Base-by-base conservation (phyloP, 148 eudicot species). In the Fallopia convolvulus region DNA sequence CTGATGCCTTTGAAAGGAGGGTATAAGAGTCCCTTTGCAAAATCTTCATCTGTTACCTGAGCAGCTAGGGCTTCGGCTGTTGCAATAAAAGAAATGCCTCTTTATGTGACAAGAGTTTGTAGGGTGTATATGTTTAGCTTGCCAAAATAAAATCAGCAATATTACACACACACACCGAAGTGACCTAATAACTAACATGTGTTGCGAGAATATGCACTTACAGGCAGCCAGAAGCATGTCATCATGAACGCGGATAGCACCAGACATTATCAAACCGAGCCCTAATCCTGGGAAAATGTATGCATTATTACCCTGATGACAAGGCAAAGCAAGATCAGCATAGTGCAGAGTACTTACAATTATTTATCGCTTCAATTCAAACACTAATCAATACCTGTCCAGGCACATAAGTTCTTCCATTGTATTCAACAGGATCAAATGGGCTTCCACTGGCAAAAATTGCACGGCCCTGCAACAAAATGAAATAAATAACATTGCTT, bases 211-310 rank as follows among this genome's bases (percentile, higher is more conserved):
- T 53, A 70, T 70, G 71, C 78, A 88, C 97, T 91, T 88, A 92
- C 99, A 91, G 41, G 99, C 99, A 73, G 89, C 97, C 76, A 95
- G 79, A 80, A 95, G 99, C 97, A 95, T 95, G 82, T 95, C 98
- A 79, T 94, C 95, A 61, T 94, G 98, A 76, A 94, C 98, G 47
- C 98, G 98, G 83, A 95, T 88, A 61, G 99, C 97, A 77, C 99
- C 99, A 77, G 99, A 89, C n/a, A 95, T 92, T 39, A 95, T 88
- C 85, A 95, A 83, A 39, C 97, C 99, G 75, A 95, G 89, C 76
- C 99, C 99, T 55, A 95, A 79, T 72, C 99, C 97, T 75, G 99
- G 97, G 83, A 95, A 95, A 74, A 95, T 95, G 83, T 95, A 95
- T 2, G 99, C 99, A 81, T 94, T 94, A 78, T 94, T 94, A 74